A percentile compares a stretch with the other conserved stretches of the same genome.
Evolutionary conservation across 208 protist genomes (phyloP).

Genomic region (Angomonas deanei): DNA sequence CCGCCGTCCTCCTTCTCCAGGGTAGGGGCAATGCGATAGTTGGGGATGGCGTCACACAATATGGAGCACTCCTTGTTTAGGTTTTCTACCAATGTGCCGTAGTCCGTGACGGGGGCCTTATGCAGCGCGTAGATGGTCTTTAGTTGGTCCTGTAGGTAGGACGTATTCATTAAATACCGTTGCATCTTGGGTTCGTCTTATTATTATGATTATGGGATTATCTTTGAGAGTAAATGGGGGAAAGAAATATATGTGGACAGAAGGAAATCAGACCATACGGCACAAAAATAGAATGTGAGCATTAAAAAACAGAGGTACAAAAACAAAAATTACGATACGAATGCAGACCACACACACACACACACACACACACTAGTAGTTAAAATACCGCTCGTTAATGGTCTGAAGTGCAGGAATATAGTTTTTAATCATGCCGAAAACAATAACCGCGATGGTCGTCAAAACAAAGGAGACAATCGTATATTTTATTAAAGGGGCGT

Average conservation of each 20-base stretch:
- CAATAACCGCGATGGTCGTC: slow-evolving; percentile 35
- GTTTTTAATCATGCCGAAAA: slow-evolving; percentile 74
- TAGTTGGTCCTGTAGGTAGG: slow-evolving; percentile 79
- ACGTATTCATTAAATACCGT: slow-evolving; percentile 92
- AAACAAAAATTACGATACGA: not conserved
- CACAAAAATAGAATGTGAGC: not conserved
- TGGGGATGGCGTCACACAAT: slow-evolving; percentile 82
- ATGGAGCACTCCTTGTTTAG: slow-evolving; percentile 84
- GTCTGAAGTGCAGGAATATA: slow-evolving; percentile 69
- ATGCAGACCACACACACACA: slow-evolving; percentile 3
- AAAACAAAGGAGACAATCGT: slow-evolving; percentile 64
- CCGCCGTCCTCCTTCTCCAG: slow-evolving; percentile 80
- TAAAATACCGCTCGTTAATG: slow-evolving; percentile 69
- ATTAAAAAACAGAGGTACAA: not conserved
- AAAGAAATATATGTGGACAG: slow-evolving; percentile 12
- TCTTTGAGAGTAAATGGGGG: not conserved
- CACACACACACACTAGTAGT: slow-evolving; percentile 28
- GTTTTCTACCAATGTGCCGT: slow-evolving; percentile 81
- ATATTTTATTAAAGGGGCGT: slow-evolving; percentile 62
- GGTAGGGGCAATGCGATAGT: slow-evolving; percentile 81
- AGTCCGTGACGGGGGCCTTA: slow-evolving; percentile 72
- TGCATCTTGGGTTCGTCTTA: slow-evolving; percentile 54
- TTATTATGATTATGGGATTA: not conserved
- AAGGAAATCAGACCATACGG: not conserved
- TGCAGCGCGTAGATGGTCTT: slow-evolving; percentile 78